phyloP scores from a whole-genome alignment of 1,139 yeast species.

The Entelexis paramagnoliae region DNA sequence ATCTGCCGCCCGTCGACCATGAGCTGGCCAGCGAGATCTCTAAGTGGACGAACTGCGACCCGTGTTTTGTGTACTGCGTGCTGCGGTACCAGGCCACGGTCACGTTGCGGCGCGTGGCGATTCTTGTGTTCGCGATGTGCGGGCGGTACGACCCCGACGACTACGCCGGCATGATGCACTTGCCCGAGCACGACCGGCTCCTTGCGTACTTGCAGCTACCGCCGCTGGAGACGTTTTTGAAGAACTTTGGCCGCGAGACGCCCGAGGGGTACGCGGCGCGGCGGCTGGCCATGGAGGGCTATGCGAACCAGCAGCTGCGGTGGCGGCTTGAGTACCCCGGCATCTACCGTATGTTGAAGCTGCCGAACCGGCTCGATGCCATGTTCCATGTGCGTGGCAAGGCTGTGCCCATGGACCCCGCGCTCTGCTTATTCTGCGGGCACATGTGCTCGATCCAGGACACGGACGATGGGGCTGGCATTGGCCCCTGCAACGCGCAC shows the following conservation, averaged over 20 bases:
- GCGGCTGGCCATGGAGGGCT: not conserved
- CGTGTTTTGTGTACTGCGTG: slow-evolving; percentile 12
- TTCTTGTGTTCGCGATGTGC: slow-evolving; percentile 49
- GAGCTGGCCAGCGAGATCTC: slow-evolving; percentile 4
- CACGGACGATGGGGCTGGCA: slow-evolving; percentile 17
- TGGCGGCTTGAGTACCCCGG: slow-evolving; percentile 54
- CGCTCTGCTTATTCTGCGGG: slow-evolving; percentile 79
- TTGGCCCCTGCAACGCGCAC: slow-evolving; percentile 34
- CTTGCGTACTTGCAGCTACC: slow-evolving; percentile 48
- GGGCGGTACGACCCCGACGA: slow-evolving; percentile 37
- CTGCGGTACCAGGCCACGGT: slow-evolving; percentile 19
- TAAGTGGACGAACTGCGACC: slow-evolving; percentile 14
- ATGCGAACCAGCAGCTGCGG: not conserved
- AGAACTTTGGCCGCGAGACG: slow-evolving; percentile 13
- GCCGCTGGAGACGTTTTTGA: slow-evolving; percentile 29
- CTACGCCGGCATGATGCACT: slow-evolving; percentile 30
- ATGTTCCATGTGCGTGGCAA: slow-evolving; percentile 39
- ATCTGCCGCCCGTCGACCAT: not conserved
- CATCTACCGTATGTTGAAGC: slow-evolving; percentile 43
- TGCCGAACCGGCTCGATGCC: slow-evolving; percentile 60
- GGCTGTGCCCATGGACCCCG: slow-evolving; percentile 57
- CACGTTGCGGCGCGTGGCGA: slow-evolving; percentile 56
- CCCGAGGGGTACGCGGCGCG: slow-evolving; percentile 12
- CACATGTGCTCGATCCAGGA: slow-evolving; percentile 55
- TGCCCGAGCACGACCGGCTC: slow-evolving; percentile 48